phyloP scores from a whole-genome alignment of 352 stramenopile species.

The Pythium oligandrum region DNA sequence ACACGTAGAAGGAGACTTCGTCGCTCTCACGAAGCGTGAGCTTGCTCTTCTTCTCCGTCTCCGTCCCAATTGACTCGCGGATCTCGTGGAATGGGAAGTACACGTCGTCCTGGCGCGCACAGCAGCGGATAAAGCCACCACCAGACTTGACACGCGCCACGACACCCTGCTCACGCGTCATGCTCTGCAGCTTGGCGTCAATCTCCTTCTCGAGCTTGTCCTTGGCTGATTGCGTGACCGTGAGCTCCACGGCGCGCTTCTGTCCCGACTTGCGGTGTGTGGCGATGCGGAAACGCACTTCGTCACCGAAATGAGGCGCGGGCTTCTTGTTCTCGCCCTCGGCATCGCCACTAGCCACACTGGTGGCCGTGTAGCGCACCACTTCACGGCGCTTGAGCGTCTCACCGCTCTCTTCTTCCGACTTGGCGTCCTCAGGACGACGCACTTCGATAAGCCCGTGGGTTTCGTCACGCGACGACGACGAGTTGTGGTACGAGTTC shows the following conservation, averaged over 20 bases:
- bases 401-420: conserved; percentile 5
- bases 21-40: conserved; percentile 48
- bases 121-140: conserved; percentile 71
- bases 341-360: neutral
- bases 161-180: conserved; percentile 54
- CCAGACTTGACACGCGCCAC: conserved; percentile 56
- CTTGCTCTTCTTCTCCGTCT: conserved; percentile 13
- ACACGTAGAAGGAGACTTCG: conserved; percentile 77
- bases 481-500: conserved; percentile 26
- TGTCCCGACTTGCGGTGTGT: conserved; percentile 60
- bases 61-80: conserved; percentile 23
- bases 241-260: conserved; percentile 65
- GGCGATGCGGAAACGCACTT: conserved; percentile 69
- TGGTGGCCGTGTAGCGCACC: conserved; percentile 5
- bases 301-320: conserved; percentile 49
- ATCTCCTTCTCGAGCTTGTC: conserved; percentile 70
- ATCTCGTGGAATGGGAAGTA: conserved; percentile 74
- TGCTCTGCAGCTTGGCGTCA: conserved; percentile 47
- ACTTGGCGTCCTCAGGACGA: conserved; percentile 7
- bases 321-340: conserved; percentile 18
- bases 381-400: conserved; percentile 6
- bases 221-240: conserved; percentile 44
- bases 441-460: conserved; percentile 44
- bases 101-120: conserved; percentile 55
- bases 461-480: conserved; percentile 25